A percentile compares a stretch with the other conserved stretches of the same genome.
These are phyloP conservation scores for Kodamaea ohmeri DNA, from an alignment of 1,139 yeast genomes.

Conservation along the genomic window DNA sequence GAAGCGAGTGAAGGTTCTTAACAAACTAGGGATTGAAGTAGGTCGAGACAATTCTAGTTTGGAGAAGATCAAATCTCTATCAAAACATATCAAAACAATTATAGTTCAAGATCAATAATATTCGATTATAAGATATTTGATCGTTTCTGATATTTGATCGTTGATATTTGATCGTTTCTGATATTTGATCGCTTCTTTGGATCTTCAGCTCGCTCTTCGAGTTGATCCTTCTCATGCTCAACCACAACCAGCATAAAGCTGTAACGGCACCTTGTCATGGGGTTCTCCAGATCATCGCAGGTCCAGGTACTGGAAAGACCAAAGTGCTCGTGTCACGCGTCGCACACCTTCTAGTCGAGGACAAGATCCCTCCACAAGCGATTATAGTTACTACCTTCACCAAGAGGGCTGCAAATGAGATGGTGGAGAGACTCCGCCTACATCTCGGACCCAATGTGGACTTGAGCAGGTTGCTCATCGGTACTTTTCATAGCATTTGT, in stretches of 20 bases:
- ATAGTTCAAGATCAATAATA: no score
- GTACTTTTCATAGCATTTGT: conserved; percentile 87
- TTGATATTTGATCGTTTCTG: no score
- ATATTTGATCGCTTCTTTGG: no score
- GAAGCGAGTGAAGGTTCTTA: no score
- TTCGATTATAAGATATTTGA: no score
- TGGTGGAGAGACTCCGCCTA: conserved; percentile 55
- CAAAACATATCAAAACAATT: no score
- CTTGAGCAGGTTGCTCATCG: conserved; percentile 53
- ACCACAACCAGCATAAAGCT: conserved; percentile 53
- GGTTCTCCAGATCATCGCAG: conserved; percentile 77
- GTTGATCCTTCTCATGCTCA: neutral
- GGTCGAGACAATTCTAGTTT: no score
- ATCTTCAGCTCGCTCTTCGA: no score
- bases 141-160: no score
- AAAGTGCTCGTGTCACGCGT: conserved; percentile 77
- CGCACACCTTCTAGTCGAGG: conserved; percentile 58
- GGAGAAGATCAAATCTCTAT: no score
- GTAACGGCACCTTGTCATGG: conserved; percentile 54
- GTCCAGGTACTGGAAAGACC: conserved; percentile 91
- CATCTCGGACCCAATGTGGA: conserved; percentile 41
- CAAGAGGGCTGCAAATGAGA: conserved; percentile 83
- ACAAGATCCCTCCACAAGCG: conserved; percentile 52
- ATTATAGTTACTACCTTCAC: conserved; percentile 89
- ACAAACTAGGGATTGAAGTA: no score